Conservation (phyloP, 768 basidiomycete species). For the Tylopilus rubrobrunneus region DNA sequence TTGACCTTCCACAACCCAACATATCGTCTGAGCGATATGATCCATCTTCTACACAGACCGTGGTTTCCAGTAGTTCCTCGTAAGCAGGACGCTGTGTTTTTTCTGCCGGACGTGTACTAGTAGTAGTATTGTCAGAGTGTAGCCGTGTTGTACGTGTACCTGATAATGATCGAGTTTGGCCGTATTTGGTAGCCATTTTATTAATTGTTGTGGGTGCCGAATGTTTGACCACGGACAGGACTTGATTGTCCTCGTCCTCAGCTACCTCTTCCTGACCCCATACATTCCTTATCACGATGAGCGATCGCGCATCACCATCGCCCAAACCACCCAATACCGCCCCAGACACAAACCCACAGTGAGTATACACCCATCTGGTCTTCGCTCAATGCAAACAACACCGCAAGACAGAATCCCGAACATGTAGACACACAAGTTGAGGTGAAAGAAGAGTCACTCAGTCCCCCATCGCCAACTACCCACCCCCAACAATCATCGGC, state of each 20-base stretch:
- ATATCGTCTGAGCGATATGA: conserved; percentile 34
- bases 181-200: neutral
- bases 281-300: conserved; percentile 30
- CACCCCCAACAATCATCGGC: neutral
- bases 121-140: neutral
- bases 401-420: conserved; percentile 13
- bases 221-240: conserved; percentile 1
- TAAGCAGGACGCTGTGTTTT: conserved; percentile 5
- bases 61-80: conserved; percentile 8
- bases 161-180: neutral
- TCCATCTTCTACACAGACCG: conserved; percentile 16
- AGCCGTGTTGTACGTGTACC: neutral
- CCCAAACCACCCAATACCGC: neutral
- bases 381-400: conserved; percentile 3
- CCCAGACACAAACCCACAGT: conserved; percentile 10
- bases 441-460: conserved; percentile 13
- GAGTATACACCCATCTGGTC: neutral
- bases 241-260: conserved; percentile 14
- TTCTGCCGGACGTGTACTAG: neutral
- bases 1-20: conserved; percentile 29
- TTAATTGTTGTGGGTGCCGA: neutral
- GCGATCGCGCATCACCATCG: conserved; percentile 14
- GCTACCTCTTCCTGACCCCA: conserved; percentile 17
- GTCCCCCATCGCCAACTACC: conserved; percentile 8
- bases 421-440: neutral